Base-by-base conservation (phyloP, 2,329 filamentous ascomycete genomes). In the Cladosporium sp. region DNA sequence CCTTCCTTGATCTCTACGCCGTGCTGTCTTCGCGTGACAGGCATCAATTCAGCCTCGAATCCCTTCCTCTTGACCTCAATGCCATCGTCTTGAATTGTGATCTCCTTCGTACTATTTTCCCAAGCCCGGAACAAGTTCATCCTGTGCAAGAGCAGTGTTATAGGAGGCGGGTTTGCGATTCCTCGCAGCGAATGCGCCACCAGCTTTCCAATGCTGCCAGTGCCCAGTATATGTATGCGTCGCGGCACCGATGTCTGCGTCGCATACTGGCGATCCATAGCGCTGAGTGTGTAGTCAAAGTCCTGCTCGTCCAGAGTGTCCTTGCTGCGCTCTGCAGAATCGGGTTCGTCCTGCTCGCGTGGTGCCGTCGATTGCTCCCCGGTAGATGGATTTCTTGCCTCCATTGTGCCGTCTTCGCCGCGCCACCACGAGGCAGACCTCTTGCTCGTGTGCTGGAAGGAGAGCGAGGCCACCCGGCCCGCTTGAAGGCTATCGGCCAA, bases 201-300 rank as follows among this genome's bases (percentile, higher is more conserved):
- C 28, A 97, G 86, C 51, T 87, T 87, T 16, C 93, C 93, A 14
- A 97, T 82, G 74, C 92, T 96, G 39, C 93, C 93, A 13, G 91
- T 75, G 13, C 94, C 93, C 3, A 97, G 80, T 57, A 97, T 84
- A 73, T 95, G 88, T 67, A 96, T 89, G 36, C 88, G 84, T 66
- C 80, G 73, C n/a, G 72, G 73, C 3, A 75, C 65, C 36, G 58
- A 64, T 3, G 58, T 64, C 25, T 67, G 68, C 1, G 69, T 61
- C 18, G 71, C 70, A 64, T 75, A 74, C 58, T 76, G 74, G 32
- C 65, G 66, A 51, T 76, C 72, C 18, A 70, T 70, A 2, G 71
- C 66, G n/a, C 68, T 71, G 57, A 72, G 65, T 16, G 51, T 25
- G 46, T 63, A 49, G 53, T 60, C 36, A 48, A 54, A n/a, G 21